Percentiles rank a stretch among this genome's conserved stretches.
Conservation (phyloP, 345 rosid species). For the Sisymbrium irio region DNA sequence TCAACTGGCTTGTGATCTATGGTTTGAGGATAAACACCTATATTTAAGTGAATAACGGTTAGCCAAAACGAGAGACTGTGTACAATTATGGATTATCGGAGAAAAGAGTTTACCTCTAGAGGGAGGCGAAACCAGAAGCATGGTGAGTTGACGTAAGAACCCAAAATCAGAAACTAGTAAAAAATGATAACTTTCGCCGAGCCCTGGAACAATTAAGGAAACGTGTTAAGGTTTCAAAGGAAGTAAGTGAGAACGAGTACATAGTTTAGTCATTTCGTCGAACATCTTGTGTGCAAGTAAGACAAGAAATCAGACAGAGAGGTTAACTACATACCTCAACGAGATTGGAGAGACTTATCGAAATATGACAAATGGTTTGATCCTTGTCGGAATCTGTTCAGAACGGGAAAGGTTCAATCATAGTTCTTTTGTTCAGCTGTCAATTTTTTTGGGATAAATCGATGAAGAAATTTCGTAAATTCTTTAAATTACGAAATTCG, state of each 20-base stretch:
- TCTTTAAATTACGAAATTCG: no score
- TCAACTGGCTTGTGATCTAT: constrained; percentile 2
- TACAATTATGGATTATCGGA: no score
- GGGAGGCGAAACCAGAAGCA: constrained; percentile 23
- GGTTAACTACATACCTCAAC: no score
- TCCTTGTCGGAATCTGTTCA: no score
- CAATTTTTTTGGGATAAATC: no score
- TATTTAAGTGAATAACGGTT: neutral
- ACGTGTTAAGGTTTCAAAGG: neutral
- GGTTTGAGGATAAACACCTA: constrained; percentile 20
- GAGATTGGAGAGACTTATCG: no score
- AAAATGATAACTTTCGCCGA: neutral
- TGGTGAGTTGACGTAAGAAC: neutral
- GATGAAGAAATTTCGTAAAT: no score
- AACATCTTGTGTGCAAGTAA: constrained; percentile 10
- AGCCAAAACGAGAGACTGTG: neutral
- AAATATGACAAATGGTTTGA: no score
- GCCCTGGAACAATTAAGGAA: neutral
- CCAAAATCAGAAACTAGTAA: constrained; percentile 5
- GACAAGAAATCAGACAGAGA: neutral
- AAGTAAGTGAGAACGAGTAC: neutral
- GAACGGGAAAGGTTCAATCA: no score
- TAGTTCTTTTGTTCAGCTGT: no score
- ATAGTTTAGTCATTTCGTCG: constrained; percentile 14
- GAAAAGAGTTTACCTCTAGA: neutral